phyloP scores from a whole-genome alignment of 169 alveolate genomes.

The Babesia divergens region DNA sequence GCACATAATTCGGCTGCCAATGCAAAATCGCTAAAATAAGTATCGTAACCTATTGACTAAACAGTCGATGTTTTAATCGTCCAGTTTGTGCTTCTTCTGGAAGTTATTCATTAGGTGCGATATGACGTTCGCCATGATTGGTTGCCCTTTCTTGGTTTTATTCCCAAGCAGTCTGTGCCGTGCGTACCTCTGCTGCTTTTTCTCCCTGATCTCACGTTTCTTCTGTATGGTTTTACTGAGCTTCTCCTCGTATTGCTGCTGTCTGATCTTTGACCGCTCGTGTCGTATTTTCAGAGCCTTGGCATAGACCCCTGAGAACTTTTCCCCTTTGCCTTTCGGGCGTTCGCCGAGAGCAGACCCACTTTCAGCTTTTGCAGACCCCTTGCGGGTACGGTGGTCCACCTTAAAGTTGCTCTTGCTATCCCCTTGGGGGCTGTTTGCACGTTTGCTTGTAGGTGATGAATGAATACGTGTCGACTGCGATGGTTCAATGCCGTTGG shows the following conservation, averaged over 20 bases:
- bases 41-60: too few relatives aligned
- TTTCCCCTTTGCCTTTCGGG: background rate
- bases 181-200: constrained; percentile 44
- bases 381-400: background rate
- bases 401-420: too few relatives aligned
- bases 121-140: constrained; percentile 57
- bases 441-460: too few relatives aligned
- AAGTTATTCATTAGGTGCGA: constrained; percentile 50
- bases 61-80: too few relatives aligned
- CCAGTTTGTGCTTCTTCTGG: constrained; percentile 13
- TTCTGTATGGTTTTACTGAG: constrained; percentile 30
- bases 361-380: background rate
- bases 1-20: background rate
- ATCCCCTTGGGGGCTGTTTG: too few relatives aligned
- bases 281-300: constrained; percentile 37
- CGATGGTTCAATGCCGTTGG: too few relatives aligned
- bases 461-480: too few relatives aligned
- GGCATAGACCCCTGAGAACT: constrained; percentile 28
- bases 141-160: constrained; percentile 61
- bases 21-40: background rate
- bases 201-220: constrained; percentile 42
- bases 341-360: too few relatives aligned
- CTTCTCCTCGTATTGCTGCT: constrained; percentile 29
- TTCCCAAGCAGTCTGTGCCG: constrained; percentile 48
- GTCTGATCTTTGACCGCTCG: constrained; percentile 6